Conservation (phyloP, 768 basidiomycete genomes). For the Mrakia gelida region DNA sequence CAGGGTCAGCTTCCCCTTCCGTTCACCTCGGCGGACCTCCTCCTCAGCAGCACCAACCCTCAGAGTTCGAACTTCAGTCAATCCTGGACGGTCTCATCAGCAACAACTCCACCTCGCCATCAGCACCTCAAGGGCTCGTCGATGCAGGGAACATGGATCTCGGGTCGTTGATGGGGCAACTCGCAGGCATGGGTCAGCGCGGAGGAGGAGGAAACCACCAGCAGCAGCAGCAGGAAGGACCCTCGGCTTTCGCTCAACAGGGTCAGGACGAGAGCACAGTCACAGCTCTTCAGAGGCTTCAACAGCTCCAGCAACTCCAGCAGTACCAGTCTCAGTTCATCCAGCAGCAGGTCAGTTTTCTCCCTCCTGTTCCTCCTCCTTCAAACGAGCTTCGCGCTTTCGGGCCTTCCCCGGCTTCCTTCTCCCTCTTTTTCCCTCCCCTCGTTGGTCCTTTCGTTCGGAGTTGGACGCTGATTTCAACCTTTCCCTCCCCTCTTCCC, state of each 20-base stretch:
- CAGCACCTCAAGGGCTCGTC: not conserved
- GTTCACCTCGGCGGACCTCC: not conserved
- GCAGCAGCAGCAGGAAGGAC: not conserved
- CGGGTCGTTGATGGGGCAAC: not conserved
- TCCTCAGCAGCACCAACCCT: not conserved
- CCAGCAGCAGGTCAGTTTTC: conserved; percentile 69
- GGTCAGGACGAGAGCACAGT: not conserved
- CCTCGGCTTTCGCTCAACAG: conserved; percentile 4
- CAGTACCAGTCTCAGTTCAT: conserved; percentile 79
- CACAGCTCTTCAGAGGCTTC: conserved; percentile 12
- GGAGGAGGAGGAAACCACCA: not conserved
- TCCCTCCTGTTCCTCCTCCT: conserved; percentile 17
- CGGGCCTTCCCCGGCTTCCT: not conserved
- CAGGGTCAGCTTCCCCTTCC: not conserved
- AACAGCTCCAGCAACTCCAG: conserved; percentile 58
- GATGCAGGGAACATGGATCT: not conserved
- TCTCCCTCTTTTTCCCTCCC: conserved; percentile 1
- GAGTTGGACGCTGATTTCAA: not conserved
- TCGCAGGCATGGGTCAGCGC: not conserved
- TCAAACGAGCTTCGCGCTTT: not conserved
- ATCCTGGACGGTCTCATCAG: conserved; percentile 2
- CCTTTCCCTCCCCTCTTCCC: conserved; percentile 9
- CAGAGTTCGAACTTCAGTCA: not conserved
- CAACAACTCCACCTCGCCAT: not conserved
- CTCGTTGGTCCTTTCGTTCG: conserved; percentile 25